Evolutionary conservation across 257 asterid genomes (phyloP).

Genomic region (Fraxinus anomala): DNA sequence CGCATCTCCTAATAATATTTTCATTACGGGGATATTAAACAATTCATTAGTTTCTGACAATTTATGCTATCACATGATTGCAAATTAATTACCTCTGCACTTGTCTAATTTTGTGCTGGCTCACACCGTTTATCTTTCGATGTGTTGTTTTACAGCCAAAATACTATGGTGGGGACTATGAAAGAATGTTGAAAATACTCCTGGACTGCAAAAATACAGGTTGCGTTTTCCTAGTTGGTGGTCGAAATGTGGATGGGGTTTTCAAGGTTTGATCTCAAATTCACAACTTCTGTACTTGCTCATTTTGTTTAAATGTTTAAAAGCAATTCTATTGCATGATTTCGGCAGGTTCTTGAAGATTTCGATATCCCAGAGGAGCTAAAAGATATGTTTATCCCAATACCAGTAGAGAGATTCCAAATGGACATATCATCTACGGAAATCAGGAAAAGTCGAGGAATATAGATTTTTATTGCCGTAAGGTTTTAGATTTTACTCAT

Average conservation of each 20-base stretch:
- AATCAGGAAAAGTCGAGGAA: constrained; percentile 55
- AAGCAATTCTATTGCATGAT: constrained; percentile 16
- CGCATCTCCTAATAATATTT: no score
- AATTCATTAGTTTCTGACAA: no score
- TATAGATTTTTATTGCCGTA: constrained; percentile 21
- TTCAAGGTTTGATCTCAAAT: constrained; percentile 59
- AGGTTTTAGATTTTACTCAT: background rate
- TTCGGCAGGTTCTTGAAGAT: constrained; percentile 77
- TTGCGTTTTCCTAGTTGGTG: constrained; percentile 83
- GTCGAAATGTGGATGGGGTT: constrained; percentile 68
- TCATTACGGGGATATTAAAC: no score
- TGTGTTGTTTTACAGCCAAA: constrained; percentile 64
- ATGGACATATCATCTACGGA: constrained; percentile 90
- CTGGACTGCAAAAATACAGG: constrained; percentile 80
- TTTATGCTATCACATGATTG: background rate
- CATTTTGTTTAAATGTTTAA: constrained; percentile 3
- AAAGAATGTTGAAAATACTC: constrained; percentile 73
- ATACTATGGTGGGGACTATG: constrained; percentile 69
- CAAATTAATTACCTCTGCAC: background rate
- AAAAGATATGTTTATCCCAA: constrained; percentile 69
- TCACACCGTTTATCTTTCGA: background rate
- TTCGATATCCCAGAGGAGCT: constrained; percentile 73
- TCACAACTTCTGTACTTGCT: background rate
- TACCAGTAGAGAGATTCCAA: constrained; percentile 70
- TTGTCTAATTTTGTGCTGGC: background rate